These are phyloP conservation scores for Verticillium nubilum DNA, from an alignment of 2,329 filamentous ascomycete species.

Conservation along the genomic window DNA sequence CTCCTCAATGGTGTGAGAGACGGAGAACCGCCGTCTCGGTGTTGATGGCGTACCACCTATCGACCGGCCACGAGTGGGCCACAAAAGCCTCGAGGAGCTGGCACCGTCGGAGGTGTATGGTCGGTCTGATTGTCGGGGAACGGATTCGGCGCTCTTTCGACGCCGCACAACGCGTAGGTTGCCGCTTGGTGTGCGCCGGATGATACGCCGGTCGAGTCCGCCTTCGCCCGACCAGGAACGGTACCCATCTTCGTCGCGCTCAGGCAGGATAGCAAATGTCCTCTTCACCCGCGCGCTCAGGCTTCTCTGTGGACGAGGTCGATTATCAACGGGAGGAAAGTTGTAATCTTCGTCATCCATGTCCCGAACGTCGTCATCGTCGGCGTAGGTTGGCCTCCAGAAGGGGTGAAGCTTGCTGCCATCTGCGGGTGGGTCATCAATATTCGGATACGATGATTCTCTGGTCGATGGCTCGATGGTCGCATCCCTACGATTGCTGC, in stretches of 20 bases:
- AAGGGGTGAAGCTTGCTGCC: constrained; percentile 53
- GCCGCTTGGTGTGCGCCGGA: constrained; percentile 53
- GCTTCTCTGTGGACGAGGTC: constrained; percentile 39
- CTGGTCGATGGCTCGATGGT: constrained; percentile 10
- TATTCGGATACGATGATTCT: constrained; percentile 31
- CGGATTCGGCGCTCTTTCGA: constrained; percentile 31
- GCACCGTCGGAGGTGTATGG: constrained; percentile 27
- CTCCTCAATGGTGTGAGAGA: constrained; percentile 44
- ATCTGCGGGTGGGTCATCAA: constrained; percentile 43
- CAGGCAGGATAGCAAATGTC: constrained; percentile 58
- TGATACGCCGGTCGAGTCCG: constrained; percentile 48
- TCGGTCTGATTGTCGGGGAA: constrained; percentile 16
- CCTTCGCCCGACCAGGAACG: constrained; percentile 18
- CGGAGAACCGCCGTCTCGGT: constrained; percentile 25
- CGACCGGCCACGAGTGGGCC: constrained; percentile 23
- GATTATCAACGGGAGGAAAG: constrained; percentile 45
- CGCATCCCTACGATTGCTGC: constrained; percentile 24
- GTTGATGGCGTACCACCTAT: constrained; percentile 11
- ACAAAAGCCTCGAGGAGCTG: constrained; percentile 18
- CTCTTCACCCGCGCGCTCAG: constrained; percentile 49
- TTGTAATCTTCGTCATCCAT: constrained; percentile 32
- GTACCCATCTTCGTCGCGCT: constrained; percentile 31
- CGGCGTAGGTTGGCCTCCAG: constrained; percentile 51
- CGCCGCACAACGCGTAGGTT: constrained; percentile 54
- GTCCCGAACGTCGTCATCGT: constrained; percentile 23